Base-by-base conservation (phyloP, 148 eudicot genomes). In the Arctostaphylos glauca region DNA sequence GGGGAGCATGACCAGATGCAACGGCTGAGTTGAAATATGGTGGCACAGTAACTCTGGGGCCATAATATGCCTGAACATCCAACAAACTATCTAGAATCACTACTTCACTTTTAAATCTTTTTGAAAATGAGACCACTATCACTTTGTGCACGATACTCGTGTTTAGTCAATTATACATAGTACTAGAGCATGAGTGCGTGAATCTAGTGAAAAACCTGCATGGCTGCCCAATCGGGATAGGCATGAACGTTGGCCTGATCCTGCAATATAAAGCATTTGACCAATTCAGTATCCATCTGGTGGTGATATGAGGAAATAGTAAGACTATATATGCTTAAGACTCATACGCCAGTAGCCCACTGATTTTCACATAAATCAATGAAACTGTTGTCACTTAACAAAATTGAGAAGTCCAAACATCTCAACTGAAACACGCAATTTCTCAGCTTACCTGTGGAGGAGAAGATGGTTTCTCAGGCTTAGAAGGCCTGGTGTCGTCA, bases 151-250 rank as follows among this genome's bases (percentile, higher is more conserved):
- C 0, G 66, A 68, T 31, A 46, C 53, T 23, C 6, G 23, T 47
- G 19, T 78, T 56, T 83, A 21, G 4, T 13, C 16, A 41, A 54
- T 54, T 46, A 71, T 44, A 44, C 21, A 19, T 43, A 52, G 58
- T 10, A 25, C 56, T 16, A 68, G n/a, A 38, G 58, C 55, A 74
- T 3, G 55, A 48, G 59, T 23, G 58, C 67, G 66, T 74, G 81
- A 47, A 60, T 25, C 53, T 52, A 18, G 80, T 73, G 21, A 81
- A 46, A 76, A 66, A 96, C 99, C 99, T 94, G 99, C 97, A 96
- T 92, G 83, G 94, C 90, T 59, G 97, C 93, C 98, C 99, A 96
- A 84, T 96, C 99, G 72, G 98, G 97, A 87, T 93, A 96, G 41
- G 91, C 90, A 82, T 93, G 97, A 81, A 89, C 82, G 78, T 86